These are phyloP conservation scores for Phascolomyces articulosus DNA, from an alignment of 371 early-diverging fungal species.

Conservation along the genomic window DNA sequence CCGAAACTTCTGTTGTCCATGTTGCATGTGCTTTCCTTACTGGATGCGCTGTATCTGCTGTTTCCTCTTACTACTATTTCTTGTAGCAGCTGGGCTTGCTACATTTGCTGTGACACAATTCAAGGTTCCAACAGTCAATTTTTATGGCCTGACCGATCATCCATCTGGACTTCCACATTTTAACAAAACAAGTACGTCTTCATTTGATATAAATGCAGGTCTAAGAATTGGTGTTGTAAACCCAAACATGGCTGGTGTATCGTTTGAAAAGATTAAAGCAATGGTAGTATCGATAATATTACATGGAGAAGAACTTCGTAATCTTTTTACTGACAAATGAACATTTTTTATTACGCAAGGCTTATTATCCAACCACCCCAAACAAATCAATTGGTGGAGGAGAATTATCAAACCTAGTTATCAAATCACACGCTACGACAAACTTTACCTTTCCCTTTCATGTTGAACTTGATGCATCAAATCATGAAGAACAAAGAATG, in stretches of 20 bases:
- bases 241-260: conserved; percentile 36
- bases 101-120: conserved; percentile 26
- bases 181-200: neutral
- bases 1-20: conserved; percentile 5
- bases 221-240: conserved; percentile 37
- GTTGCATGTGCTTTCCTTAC: conserved; percentile 30
- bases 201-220: conserved; percentile 26
- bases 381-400: conserved; percentile 42
- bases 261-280: conserved; percentile 35
- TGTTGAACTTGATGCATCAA: conserved; percentile 28
- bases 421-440: conserved; percentile 30
- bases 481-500: conserved; percentile 33
- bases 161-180: conserved; percentile 19
- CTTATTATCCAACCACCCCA: conserved; percentile 41
- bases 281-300: too few relatives aligned
- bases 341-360: too few relatives aligned
- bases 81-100: conserved; percentile 17
- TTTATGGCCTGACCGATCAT: conserved; percentile 22
- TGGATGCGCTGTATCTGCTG: conserved; percentile 31
- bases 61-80: conserved; percentile 15
- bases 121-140: conserved; percentile 26
- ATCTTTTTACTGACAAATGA: too few relatives aligned
- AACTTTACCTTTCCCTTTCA: conserved; percentile 41
- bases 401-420: conserved; percentile 23
- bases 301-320: too few relatives aligned